These are phyloP conservation scores for Claviceps sp. DNA, from an alignment of 2,329 filamentous ascomycete species.

Conservation along the genomic window DNA sequence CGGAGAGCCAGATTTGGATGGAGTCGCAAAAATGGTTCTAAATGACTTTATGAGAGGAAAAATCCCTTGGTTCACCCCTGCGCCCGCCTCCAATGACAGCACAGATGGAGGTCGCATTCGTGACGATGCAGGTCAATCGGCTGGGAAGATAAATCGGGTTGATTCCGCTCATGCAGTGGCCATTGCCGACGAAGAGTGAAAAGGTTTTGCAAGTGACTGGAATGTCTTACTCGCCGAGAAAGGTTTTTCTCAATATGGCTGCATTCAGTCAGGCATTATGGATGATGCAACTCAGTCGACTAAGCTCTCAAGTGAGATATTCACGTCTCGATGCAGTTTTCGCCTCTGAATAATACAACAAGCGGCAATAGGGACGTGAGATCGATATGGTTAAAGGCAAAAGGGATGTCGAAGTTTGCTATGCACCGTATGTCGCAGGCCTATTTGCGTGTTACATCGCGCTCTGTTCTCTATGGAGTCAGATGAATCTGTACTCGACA, in stretches of 20 bases:
- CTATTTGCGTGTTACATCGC: no score
- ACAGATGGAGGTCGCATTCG: slow-evolving; percentile 50
- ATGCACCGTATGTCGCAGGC: no score
- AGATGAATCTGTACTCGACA: no score
- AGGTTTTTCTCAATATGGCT: no score
- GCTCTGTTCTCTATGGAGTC: no score
- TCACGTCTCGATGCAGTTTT: neutral
- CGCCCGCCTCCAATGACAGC: slow-evolving; percentile 45
- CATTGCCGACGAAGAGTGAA: neutral
- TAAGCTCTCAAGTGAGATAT: neutral
- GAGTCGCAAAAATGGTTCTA: slow-evolving; percentile 90
- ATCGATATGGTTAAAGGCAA: neutral
- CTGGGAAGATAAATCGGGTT: slow-evolving; percentile 59
- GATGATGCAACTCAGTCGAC: neutral
- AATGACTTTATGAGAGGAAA: slow-evolving; percentile 94
- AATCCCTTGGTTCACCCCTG: slow-evolving; percentile 89
- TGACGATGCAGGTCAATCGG: slow-evolving; percentile 78
- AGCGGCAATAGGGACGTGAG: neutral
- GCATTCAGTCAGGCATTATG: neutral
- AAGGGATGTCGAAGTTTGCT: no score
- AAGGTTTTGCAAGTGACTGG: neutral
- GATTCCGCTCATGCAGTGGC: slow-evolving; percentile 28
- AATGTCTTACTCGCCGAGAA: neutral
- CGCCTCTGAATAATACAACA: neutral
- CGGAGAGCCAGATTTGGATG: slow-evolving; percentile 89